Percentiles rank a stretch among this genome's conserved stretches.
Evolutionary conservation across 257 asterid species (phyloP).

Genomic region (Gentiana straminea): DNA sequence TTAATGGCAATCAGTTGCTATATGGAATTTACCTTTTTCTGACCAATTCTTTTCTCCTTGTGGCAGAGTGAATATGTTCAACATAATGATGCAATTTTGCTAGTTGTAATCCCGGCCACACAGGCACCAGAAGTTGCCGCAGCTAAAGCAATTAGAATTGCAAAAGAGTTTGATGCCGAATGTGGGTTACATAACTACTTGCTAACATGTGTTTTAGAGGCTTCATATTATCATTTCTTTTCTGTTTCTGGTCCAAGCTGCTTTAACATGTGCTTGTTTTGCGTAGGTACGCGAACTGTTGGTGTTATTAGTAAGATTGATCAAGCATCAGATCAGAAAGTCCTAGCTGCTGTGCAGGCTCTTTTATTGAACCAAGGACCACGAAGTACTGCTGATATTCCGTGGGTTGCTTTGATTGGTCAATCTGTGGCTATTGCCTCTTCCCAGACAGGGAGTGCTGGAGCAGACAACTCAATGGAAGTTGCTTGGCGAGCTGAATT

Average conservation of each 20-base stretch:
- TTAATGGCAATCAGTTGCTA: no score
- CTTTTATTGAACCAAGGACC: constrained; percentile 92
- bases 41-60: background rate
- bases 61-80: constrained; percentile 80
- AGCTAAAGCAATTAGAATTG: constrained; percentile 84
- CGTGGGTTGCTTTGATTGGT: constrained; percentile 99
- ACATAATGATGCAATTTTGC: constrained; percentile 81
- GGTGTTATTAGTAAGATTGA: constrained; percentile 93
- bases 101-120: constrained; percentile 82
- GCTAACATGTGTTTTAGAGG: background rate
- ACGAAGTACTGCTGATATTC: constrained; percentile 80
- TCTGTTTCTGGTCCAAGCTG: background rate
- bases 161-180: constrained; percentile 94
- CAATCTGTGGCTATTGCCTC: constrained; percentile 92
- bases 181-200: constrained; percentile 36
- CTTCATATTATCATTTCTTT: background rate
- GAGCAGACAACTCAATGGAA: constrained; percentile 80
- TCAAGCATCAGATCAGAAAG: constrained; percentile 85
- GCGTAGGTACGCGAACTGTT: constrained; percentile 79
- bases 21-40: background rate
- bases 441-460: constrained; percentile 71
- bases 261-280: constrained; percentile 7
- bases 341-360: constrained; percentile 94
- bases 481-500: constrained; percentile 95
- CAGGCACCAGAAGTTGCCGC: constrained; percentile 96